Conservation (phyloP, 441 rosid genomes). For the Euphorbia schlechtendalii region DNA sequence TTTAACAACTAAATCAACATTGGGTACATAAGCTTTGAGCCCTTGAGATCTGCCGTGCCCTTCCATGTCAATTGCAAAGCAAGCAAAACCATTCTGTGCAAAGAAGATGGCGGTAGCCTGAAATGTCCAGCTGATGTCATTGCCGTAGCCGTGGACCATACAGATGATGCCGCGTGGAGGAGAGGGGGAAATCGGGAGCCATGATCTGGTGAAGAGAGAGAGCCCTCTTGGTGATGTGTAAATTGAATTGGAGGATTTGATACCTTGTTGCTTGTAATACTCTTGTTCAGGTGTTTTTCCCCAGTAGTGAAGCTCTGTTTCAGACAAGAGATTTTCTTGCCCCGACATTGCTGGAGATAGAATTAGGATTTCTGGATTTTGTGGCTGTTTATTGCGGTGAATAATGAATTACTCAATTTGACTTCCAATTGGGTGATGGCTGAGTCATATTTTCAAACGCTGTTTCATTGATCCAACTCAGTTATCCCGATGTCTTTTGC, state of each 20-base stretch:
- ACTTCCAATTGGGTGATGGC: no score
- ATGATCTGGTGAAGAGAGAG: slow-evolving; percentile 62
- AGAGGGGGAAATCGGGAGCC: slow-evolving; percentile 22
- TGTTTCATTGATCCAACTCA: no score
- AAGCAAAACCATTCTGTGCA: slow-evolving; percentile 69
- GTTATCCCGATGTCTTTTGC: no score
- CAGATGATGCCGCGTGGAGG: slow-evolving; percentile 58
- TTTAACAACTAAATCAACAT: slow-evolving; percentile 60
- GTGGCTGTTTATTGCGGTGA: neutral
- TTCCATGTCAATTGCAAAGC: slow-evolving; percentile 71
- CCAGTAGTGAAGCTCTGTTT: slow-evolving; percentile 45
- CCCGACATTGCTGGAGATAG: slow-evolving; percentile 9
- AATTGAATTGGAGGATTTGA: slow-evolving; percentile 43
- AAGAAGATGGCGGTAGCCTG: slow-evolving; percentile 69
- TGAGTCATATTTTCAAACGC: no score
- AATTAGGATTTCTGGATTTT: neutral
- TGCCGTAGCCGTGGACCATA: slow-evolving; percentile 86
- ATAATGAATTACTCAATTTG: no score
- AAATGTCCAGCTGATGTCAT: slow-evolving; percentile 81
- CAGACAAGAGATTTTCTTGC: slow-evolving; percentile 8
- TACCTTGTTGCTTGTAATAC: slow-evolving; percentile 49
- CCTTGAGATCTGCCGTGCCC: slow-evolving; percentile 84
- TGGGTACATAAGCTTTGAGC: slow-evolving; percentile 55
- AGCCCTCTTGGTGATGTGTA: slow-evolving; percentile 75
- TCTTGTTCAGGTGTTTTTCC: slow-evolving; percentile 59